Conservation (phyloP, 805 yeast genomes). For the Candida golubevii region DNA sequence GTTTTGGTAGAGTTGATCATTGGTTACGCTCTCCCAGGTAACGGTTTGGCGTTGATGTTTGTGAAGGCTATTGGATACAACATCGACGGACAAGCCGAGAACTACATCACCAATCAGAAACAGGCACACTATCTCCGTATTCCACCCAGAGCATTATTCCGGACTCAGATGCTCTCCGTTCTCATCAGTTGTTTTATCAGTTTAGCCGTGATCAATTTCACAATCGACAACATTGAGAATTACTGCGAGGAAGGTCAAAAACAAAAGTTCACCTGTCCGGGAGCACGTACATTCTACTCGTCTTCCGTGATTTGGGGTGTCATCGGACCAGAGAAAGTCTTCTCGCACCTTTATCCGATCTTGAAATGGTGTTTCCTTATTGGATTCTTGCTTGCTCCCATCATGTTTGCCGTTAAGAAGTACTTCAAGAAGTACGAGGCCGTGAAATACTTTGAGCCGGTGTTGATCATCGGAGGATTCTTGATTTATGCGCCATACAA, state of each 20-base stretch:
- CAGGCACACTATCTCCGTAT: constrained; percentile 62
- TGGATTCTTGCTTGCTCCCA: constrained; percentile 26
- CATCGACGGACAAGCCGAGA: constrained; percentile 53
- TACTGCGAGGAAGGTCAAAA: not conserved
- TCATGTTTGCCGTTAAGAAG: constrained; percentile 21
- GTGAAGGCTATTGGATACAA: constrained; percentile 58
- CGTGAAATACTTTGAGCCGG: constrained; percentile 31
- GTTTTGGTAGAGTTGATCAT: constrained; percentile 35
- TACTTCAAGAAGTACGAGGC: constrained; percentile 17
- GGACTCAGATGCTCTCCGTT: constrained; percentile 23
- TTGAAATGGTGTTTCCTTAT: constrained; percentile 33
- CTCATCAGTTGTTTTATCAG: constrained; percentile 4
- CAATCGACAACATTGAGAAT: constrained; percentile 2
- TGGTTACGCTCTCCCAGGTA: constrained; percentile 37
- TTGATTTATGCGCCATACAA: constrained; percentile 32
- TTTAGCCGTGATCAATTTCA: constrained; percentile 6
- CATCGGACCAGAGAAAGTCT: constrained; percentile 46
- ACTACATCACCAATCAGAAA: constrained; percentile 53
- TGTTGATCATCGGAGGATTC: constrained; percentile 31
- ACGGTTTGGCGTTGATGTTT: constrained; percentile 36
- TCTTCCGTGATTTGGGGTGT: constrained; percentile 64
- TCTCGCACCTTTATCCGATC: constrained; percentile 30
- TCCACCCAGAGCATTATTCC: constrained; percentile 58
- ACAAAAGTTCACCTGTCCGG: constrained; percentile 5
- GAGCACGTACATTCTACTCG: constrained; percentile 37